phyloP scores from a whole-genome alignment of 768 basidiomycete species.

The Tulasnella sp. region DNA sequence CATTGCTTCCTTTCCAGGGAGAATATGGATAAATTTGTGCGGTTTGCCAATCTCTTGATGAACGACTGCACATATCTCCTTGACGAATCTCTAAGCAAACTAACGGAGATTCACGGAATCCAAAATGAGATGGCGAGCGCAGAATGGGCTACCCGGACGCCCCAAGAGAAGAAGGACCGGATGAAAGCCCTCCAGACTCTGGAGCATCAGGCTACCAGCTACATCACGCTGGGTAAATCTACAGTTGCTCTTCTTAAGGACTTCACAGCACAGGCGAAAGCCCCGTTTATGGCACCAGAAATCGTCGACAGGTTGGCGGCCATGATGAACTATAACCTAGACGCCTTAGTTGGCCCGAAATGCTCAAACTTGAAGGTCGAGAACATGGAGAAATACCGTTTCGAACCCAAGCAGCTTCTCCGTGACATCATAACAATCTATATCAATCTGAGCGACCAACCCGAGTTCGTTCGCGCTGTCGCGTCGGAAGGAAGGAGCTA shows the following conservation, averaged over 20 bases:
- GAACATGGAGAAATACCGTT: constrained; percentile 81
- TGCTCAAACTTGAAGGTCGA: constrained; percentile 79
- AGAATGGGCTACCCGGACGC: constrained; percentile 58
- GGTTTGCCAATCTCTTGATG: constrained; percentile 95
- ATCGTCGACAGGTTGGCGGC: constrained; percentile 93
- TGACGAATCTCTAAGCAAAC: constrained; percentile 87
- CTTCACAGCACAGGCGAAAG: constrained; percentile 86
- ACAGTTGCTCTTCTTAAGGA: constrained; percentile 86
- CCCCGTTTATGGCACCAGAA: constrained; percentile 92
- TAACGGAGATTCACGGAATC: constrained; percentile 80
- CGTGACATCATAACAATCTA: constrained; percentile 86
- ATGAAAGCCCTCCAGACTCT: constrained; percentile 68
- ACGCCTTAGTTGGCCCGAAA: constrained; percentile 79
- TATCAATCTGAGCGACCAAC: constrained; percentile 73
- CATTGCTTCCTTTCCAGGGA: background rate
- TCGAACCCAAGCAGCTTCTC: constrained; percentile 74
- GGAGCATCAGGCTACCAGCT: constrained; percentile 77
- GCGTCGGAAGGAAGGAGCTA: constrained; percentile 95
- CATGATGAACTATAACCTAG: constrained; percentile 92
- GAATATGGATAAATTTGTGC: constrained; percentile 86
- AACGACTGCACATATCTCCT: constrained; percentile 98
- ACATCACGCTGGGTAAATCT: constrained; percentile 76
- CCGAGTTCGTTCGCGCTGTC: constrained; percentile 74
- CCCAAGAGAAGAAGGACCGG: constrained; percentile 74
- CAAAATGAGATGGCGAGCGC: constrained; percentile 77